Evolutionary conservation across 352 stramenopile genomes (phyloP), one percentile per base, ranked within the genome.

Genomic region (Globisporangium cederbergense): DNA sequence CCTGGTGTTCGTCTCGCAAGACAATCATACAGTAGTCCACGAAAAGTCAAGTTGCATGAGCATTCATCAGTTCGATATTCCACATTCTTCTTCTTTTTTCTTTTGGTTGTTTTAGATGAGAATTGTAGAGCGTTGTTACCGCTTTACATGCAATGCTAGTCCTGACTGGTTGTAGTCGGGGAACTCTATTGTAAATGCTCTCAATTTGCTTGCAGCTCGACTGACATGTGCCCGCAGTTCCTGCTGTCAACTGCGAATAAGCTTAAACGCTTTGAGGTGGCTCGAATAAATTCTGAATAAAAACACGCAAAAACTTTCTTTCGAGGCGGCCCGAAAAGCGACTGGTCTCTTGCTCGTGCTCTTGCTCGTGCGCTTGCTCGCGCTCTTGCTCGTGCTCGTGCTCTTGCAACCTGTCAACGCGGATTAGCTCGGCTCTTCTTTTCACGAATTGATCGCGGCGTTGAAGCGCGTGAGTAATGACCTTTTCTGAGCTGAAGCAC

Each of bases 401-500:
- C 25, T 28, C 25, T 28, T 28, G 25, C 25, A 28, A 28, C 25
- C 8, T 34, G 25, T 53, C 14, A 25, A 28, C 18, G 49, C 25
- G 46, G n/a, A 28, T 25, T n/a, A 52, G 46, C n/a, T 53, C 20
- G 46, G 6, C 46, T 54, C 10, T 9, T 55, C 16, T 38, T 55
- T 38, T 20, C 25, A 22, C n/a, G 5, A 22, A 56, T 16, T 10
- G 50, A 56, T 56, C 50, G 28, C 42, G 25, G 28, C 32, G 25
- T 42, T 56, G 25, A 25, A 40, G 25, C 25, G 14, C 8, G 28
- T 25, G 50, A 40, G 50, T 56, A 42, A 56, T 56, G 14, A 28
- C 25, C 14, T 56, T 56, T 54, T 56, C 50, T 56, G 50, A 56
- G 14, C 50, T 56, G 49, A 34, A 36, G 16, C 8, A 40, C 34